Base-by-base conservation (phyloP, 108 stramenopile species). In the Pseudonitzschia pungens region DNA sequence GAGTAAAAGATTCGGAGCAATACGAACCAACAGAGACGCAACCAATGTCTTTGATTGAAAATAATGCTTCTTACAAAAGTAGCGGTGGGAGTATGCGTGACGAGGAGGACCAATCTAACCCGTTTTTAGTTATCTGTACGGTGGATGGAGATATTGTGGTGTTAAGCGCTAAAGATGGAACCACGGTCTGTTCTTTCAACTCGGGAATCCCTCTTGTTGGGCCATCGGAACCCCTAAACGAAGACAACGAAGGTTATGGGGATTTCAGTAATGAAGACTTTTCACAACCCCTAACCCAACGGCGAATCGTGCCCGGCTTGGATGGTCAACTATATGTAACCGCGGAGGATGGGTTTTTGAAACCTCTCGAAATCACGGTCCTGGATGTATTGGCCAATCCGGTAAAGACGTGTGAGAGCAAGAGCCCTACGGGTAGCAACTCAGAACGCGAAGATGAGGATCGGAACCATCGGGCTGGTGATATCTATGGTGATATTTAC, bases 71-170 rank as follows among this genome's bases (percentile, higher is more conserved):
- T 33, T 63, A 63, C 60, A 63, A 63, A 29, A 0, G 28, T 63
- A 33, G 36, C 36, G 6, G 36, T 6, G 6, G 36, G 9, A 29
- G 20, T 8, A 52, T 22, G 68, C n/a, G 18, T 28, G 64, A 63
- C 60, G 28, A 63, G n/a, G 10, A 65, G 4, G 45, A 29, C 21
- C 24, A 48, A 22, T 29, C 24, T 24, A n/a, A 58, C 43, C 65
- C 87, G 7, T 83, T 83, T 26, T 43, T 89, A 16, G 80, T 87
- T 28, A 80, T 89, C 5, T 86, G 84, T 65, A 81, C 84, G 2
- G 89, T 87, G 0, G 89, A 89, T 80, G 89, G 89, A 11, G 81
- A 77, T n/a, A 83, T 89, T 4, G 69, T 71, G 20, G 84, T 85
- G 12, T 55, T 89, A 16, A 83, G 86, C 53, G 86, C 86, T 9